Evolutionary conservation across 2,329 filamentous ascomycete genomes (phyloP), one percentile per base, ranked within the genome.

Genomic region (Calonectria pseudoturangicola): DNA sequence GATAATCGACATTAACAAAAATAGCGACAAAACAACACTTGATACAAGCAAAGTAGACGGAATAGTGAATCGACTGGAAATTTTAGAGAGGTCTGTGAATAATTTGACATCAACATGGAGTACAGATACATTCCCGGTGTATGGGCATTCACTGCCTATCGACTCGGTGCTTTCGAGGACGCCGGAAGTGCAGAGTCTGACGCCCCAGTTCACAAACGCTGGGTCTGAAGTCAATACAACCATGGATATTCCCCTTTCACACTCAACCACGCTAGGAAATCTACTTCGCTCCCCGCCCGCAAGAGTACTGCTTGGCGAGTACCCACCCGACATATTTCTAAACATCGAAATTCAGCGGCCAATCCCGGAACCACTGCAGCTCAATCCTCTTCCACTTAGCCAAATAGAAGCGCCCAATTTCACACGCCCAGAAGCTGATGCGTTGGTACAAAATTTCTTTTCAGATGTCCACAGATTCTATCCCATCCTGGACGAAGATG

Each of bases 201-300:
- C 76, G 0, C 69, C 74, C 0, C 75, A 77, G 12, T 76, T 77
- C 16, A 76, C 75, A 1, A 77, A 77, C 9, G 74, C 70, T 4
- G 77, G 76, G 12, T 41, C 39, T 66, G 75, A 75, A 0, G 74
- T 77, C 30, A 77, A 77, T 43, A 77, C 75, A 2, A 77, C 75
- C 0, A 77, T 77, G 75, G 75, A 76, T 13, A 77, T 77, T 6
- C 75, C 75, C 0, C 25, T 77, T 0, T 77, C 74, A 5, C 75
- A 77, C 12, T 77, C 75, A 0, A 76, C 75, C 0, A 77, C 75
- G 0, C 71, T 74, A 0, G 75, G 75, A 1, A 77, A 76, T 2
- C 45, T 77, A 0, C 25, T 77, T 0, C 68, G 75, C 0, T 77
- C 75, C 10, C 74, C 74, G 1, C 75, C 75, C 0, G 75, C 75